Percentiles rank a stretch among this genome's conserved stretches.
Conservation (phyloP, 139 green algal genomes). For the Nannochloris sp. region DNA sequence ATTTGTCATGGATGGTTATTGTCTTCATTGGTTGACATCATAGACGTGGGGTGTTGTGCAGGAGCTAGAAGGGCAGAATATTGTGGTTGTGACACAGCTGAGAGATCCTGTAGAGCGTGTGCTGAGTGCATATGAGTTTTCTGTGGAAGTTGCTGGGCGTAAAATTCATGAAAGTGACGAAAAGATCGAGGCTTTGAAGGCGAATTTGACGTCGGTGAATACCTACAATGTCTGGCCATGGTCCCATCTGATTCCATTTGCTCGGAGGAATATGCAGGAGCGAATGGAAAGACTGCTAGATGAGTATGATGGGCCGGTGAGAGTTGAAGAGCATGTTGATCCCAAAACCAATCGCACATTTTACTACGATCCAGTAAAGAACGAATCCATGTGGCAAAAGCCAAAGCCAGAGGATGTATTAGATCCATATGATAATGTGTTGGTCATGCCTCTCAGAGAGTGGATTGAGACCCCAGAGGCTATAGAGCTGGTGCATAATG, state of each 20-base stretch:
- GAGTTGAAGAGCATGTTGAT: conserved; percentile 4
- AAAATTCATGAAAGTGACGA: conserved; percentile 10
- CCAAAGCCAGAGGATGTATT: conserved; percentile 28
- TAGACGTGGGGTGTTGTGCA: neutral
- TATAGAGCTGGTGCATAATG: conserved; percentile 70
- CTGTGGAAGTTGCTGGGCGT: conserved; percentile 46
- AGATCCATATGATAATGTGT: conserved; percentile 71
- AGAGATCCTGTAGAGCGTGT: conserved; percentile 73
- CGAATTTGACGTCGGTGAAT: conserved; percentile 25
- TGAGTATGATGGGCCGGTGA: neutral
- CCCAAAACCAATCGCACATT: conserved; percentile 18
- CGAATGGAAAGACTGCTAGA: neutral
- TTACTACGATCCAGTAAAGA: conserved; percentile 15
- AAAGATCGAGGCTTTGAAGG: conserved; percentile 19
- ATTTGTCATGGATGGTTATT: neutral
- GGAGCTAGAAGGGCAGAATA: conserved; percentile 9
- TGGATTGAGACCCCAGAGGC: conserved; percentile 65
- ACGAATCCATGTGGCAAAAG: conserved; percentile 17
- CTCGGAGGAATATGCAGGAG: conserved; percentile 48
- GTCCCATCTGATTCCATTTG: conserved; percentile 68
- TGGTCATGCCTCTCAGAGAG: conserved; percentile 65
- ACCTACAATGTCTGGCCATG: conserved; percentile 90
- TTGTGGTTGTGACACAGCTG: conserved; percentile 49
- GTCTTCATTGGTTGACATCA: too few relatives aligned
- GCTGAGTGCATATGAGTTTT: conserved; percentile 86